Base-by-base conservation (phyloP, 495 filamentous ascomycete genomes). In the Lasiosphaeria hispida region DNA sequence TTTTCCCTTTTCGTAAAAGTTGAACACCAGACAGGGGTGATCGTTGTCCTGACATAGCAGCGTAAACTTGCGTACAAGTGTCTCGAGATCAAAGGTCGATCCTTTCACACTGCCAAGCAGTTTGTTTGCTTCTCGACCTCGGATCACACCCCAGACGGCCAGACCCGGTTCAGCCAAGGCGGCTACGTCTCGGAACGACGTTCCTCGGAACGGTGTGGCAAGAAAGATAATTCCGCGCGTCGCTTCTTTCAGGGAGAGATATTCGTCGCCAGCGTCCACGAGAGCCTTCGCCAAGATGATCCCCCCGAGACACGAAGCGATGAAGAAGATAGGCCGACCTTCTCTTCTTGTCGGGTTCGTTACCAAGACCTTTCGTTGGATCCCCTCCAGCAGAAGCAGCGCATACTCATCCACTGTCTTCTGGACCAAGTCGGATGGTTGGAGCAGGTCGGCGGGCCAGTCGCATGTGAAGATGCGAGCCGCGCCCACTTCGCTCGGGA, bases 241-340 rank as follows among this genome's bases (percentile, higher is more conserved):
- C 15, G 57, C 59, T 50, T 34, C 49, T 45, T 38, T 42, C 2
- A 72, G 15, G 45, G 34, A 10, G 17, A 7, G 10, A 38, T 64
- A 66, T 15, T 65, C 50, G 3, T 57, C 41, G 33, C 14, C 40
- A 14, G 58, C 62, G 40, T 49, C 48, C 15, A 55, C 56, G 17
- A 70, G 63, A 49, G 70, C 67, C 62, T 66, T 62, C 38, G 53
- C 60, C 56, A 73, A 55, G 59, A 72, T 54, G 53, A 73, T 56
- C 4, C 70, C 70, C 3, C 70, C 69, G 34, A 73, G 62, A 57
- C 70, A 73, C 17, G 70, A 73, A 5, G 69, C 69, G 50, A 73
- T 69, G 60, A 73, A 73, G 51, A 72, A n/a, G 48, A 73, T 61
- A 18, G 67, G 70, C 48, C 68, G n/a, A n/a, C n/a, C n/a, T n/a